phyloP scores from a whole-genome alignment of 805 yeast genomes.

The Teunomyces pallodes region DNA sequence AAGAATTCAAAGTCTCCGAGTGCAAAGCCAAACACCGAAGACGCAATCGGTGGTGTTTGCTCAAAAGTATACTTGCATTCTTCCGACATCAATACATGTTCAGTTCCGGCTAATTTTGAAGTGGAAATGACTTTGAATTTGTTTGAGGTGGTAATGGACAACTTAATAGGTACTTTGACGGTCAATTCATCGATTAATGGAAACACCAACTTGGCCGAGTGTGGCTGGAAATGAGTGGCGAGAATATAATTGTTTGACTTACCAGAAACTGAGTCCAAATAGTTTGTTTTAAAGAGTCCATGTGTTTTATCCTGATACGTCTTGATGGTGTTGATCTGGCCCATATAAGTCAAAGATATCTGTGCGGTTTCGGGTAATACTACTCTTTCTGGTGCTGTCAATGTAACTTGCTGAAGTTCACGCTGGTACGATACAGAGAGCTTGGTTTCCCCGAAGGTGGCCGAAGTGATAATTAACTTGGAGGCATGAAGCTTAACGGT shows the following conservation, averaged over 20 bases:
- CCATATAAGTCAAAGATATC: slow-evolving; percentile 43
- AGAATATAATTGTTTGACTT: slow-evolving; percentile 50
- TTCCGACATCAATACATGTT: slow-evolving; percentile 18
- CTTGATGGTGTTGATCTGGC: slow-evolving; percentile 48
- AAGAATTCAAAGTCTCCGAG: slow-evolving; percentile 64
- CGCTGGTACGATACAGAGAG: slow-evolving; percentile 40
- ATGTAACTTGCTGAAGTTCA: slow-evolving; percentile 31
- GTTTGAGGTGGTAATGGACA: slow-evolving; percentile 46
- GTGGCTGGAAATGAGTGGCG: slow-evolving; percentile 74
- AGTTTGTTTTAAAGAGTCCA: slow-evolving; percentile 70
- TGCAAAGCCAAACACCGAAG: slow-evolving; percentile 66
- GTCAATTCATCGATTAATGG: slow-evolving; percentile 70
- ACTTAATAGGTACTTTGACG: slow-evolving; percentile 49
- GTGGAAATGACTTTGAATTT: slow-evolving; percentile 54
- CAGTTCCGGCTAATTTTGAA: slow-evolving; percentile 27
- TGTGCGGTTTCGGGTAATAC: slow-evolving; percentile 8
- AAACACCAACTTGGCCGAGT: slow-evolving; percentile 57
- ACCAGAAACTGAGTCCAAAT: slow-evolving; percentile 49
- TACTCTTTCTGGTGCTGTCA: slow-evolving; percentile 18
- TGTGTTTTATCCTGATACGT: slow-evolving; percentile 56
- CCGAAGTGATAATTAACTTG: slow-evolving; percentile 39
- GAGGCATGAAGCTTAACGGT: slow-evolving; percentile 38
- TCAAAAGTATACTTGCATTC: slow-evolving; percentile 42
- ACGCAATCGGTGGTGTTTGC: slow-evolving; percentile 56
- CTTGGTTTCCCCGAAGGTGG: slow-evolving; percentile 14